phyloP scores from a whole-genome alignment of 768 basidiomycete species.

The Boletus speciosus region DNA sequence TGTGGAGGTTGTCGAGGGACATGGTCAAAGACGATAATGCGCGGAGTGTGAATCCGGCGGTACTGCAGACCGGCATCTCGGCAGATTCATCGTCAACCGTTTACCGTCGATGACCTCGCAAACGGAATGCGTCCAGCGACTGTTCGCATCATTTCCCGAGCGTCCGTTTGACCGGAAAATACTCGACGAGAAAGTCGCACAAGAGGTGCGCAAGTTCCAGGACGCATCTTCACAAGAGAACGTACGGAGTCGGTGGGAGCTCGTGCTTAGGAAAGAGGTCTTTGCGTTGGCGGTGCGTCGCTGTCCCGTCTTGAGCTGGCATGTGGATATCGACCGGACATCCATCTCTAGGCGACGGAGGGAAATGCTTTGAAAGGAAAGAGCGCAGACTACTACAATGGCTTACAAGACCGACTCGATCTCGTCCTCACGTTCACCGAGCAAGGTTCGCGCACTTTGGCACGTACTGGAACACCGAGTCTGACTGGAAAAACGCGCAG shows the following conservation, averaged over 20 bases:
- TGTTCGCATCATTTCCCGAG: conserved; percentile 51
- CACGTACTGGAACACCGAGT: neutral
- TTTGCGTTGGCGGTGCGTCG: conserved; percentile 65
- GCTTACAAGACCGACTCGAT: conserved; percentile 63
- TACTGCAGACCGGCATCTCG: conserved; percentile 24
- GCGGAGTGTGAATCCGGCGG: conserved; percentile 14
- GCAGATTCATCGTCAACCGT: neutral
- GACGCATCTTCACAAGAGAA: conserved; percentile 51
- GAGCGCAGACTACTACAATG: conserved; percentile 55
- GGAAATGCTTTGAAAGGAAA: conserved; percentile 57
- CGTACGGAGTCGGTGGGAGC: conserved; percentile 72
- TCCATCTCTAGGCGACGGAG: conserved; percentile 53
- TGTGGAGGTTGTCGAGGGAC: conserved; percentile 26
- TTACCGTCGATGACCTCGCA: conserved; percentile 45
- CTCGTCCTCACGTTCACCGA: conserved; percentile 74
- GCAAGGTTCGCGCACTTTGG: conserved; percentile 48
- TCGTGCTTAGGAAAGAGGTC: conserved; percentile 64
- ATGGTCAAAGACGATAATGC: conserved; percentile 21
- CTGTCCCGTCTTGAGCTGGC: neutral
- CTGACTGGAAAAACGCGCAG: conserved; percentile 33
- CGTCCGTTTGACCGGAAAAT: conserved; percentile 45
- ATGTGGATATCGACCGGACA: neutral
- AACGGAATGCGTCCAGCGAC: conserved; percentile 44
- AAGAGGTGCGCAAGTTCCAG: conserved; percentile 42
- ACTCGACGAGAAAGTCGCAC: conserved; percentile 49